phyloP scores from a whole-genome alignment of 2,329 filamentous ascomycete genomes.

The Bipolaris bicolor region DNA sequence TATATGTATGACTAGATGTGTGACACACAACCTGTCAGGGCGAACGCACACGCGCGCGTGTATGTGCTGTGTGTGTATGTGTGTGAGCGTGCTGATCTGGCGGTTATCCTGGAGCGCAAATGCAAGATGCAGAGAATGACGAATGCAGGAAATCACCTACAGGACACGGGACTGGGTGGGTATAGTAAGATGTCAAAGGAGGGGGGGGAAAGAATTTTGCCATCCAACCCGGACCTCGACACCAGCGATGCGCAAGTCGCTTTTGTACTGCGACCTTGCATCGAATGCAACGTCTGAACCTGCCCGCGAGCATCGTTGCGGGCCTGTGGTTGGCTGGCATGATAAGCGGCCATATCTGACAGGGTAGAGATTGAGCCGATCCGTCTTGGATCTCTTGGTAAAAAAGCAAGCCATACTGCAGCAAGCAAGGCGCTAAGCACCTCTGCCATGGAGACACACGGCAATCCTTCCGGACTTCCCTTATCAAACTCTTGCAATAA shows the following conservation, averaged over 20 bases:
- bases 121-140: not conserved
- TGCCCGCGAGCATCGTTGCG: not conserved
- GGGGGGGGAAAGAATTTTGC: too few relatives aligned
- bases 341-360: constrained; percentile 3
- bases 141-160: not conserved
- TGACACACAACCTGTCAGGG: too few relatives aligned
- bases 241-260: not conserved
- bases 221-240: not conserved
- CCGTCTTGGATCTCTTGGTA: constrained; percentile 8
- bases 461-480: not conserved
- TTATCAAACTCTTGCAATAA: not conserved
- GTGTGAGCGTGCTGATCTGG: not conserved
- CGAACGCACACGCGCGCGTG: too few relatives aligned
- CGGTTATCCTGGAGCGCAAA: not conserved
- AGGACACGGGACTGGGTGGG: too few relatives aligned
- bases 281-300: constrained; percentile 10
- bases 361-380: constrained; percentile 1
- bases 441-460: not conserved
- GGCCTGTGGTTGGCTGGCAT: constrained; percentile 9
- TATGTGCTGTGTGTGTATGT: not conserved
- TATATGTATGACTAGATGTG: too few relatives aligned
- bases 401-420: not conserved
- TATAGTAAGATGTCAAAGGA: too few relatives aligned
- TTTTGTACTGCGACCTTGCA: not conserved
- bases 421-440: not conserved